A percentile compares a stretch with the other conserved stretches of the same genome.
phyloP scores from a whole-genome alignment of 2,329 filamentous ascomycete species.

The Xylaria multiplex region DNA sequence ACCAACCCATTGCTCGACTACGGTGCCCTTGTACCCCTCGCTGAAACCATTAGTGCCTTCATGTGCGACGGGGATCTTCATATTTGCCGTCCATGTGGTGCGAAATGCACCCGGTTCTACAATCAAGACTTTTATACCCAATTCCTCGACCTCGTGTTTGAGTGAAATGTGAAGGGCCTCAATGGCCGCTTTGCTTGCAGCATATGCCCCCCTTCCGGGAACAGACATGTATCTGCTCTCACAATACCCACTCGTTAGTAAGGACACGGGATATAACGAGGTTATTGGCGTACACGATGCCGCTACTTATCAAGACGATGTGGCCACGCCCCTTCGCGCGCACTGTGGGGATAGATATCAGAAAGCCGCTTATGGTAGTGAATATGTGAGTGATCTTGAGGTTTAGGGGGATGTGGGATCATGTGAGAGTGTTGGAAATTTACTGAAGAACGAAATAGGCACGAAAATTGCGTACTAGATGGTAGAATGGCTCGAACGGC shows the following conservation, averaged over 20 bases:
- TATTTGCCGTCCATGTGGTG: conserved; percentile 29
- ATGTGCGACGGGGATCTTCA: conserved; percentile 22
- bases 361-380: not conserved
- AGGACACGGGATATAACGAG: not conserved
- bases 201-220: conserved; percentile 35
- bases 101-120: conserved; percentile 37
- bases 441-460: not conserved
- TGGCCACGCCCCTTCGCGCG: conserved; percentile 23
- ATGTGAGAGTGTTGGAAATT: not conserved
- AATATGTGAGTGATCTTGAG: not conserved
- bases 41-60: conserved; percentile 32
- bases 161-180: conserved; percentile 37
- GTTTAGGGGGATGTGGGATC: not conserved
- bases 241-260: not conserved
- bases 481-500: conserved; percentile 54
- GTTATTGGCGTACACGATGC: conserved; percentile 32
- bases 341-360: conserved; percentile 3
- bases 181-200: conserved; percentile 39
- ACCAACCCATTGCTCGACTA: conserved; percentile 35
- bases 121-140: conserved; percentile 38
- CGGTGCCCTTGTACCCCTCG: conserved; percentile 36
- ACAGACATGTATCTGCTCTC: conserved; percentile 35
- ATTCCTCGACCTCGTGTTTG: conserved; percentile 25
- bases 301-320: conserved; percentile 39
- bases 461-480: conserved; percentile 2